Conservation (phyloP, 768 basidiomycete genomes). For the Tricholoma matsutake region DNA sequence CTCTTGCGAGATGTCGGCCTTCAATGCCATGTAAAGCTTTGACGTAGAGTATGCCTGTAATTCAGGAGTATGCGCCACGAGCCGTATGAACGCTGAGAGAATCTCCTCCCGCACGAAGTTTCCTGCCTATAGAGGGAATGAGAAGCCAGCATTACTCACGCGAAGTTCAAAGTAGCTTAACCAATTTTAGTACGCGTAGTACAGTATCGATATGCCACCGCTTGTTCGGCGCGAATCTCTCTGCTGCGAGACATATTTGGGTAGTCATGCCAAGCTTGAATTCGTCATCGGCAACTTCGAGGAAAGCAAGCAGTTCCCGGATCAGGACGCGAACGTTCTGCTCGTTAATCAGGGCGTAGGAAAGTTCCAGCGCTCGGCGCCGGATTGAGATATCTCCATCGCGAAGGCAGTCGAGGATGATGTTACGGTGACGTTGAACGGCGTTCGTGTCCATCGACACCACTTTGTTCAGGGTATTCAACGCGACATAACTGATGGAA, state of each 20-base stretch:
- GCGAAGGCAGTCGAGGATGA: slow-evolving; percentile 98
- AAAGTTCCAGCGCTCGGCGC: slow-evolving; percentile 92
- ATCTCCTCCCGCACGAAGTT: slow-evolving; percentile 98
- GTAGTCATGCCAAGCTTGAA: slow-evolving; percentile 99
- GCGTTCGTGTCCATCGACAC: slow-evolving; percentile 98
- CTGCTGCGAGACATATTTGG: slow-evolving; percentile 93
- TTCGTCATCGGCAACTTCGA: slow-evolving; percentile 97
- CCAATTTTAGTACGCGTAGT: slow-evolving; percentile 85
- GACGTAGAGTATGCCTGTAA: slow-evolving; percentile 94
- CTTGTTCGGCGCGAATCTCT: slow-evolving; percentile 95
- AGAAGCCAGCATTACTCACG: background rate
- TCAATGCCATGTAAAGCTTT: slow-evolving; percentile 83
- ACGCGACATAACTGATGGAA: slow-evolving; percentile 80
- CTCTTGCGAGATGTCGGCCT: slow-evolving; percentile 92
- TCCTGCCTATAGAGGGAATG: slow-evolving; percentile 63
- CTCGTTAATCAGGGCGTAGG: slow-evolving; percentile 96
- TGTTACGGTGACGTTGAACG: slow-evolving; percentile 96
- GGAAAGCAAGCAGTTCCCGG: slow-evolving; percentile 90
- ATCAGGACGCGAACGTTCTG: slow-evolving; percentile 89
- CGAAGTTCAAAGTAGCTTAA: slow-evolving; percentile 34
- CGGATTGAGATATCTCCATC: slow-evolving; percentile 99
- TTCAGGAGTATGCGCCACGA: slow-evolving; percentile 96
- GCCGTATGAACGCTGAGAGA: slow-evolving; percentile 88
- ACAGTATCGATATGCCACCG: slow-evolving; percentile 99
- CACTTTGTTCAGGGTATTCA: slow-evolving; percentile 98